phyloP scores from a whole-genome alignment of 805 yeast genomes.

The Starmerella lactis-condensi region DNA sequence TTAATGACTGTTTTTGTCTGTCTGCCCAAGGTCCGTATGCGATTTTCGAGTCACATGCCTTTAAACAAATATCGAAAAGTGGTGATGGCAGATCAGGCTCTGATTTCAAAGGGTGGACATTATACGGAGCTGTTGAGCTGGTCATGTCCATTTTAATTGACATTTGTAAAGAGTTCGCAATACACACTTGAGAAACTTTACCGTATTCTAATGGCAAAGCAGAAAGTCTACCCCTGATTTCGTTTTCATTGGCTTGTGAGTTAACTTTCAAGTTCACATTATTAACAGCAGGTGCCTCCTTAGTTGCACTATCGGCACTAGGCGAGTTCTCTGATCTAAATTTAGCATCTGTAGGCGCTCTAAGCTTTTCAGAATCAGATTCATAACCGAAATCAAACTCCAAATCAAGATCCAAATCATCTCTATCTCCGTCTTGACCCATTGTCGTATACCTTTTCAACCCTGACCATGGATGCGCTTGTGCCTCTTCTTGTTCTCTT shows the following conservation, averaged over 20 bases:
- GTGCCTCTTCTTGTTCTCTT: constrained; percentile 14
- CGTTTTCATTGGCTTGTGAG: constrained; percentile 16
- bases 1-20: constrained; percentile 52
- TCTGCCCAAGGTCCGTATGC: constrained; percentile 96
- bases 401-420: too few species aligned
- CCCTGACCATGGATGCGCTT: constrained; percentile 82
- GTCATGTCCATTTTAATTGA: constrained; percentile 49
- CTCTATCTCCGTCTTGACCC: too few species aligned
- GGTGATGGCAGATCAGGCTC: too few species aligned
- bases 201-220: constrained; percentile 50
- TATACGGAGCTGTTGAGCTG: too few species aligned
- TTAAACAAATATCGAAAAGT: constrained; percentile 42
- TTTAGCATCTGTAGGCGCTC: too few species aligned
- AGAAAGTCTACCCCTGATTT: constrained; percentile 13
- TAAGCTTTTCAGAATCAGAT: too few species aligned
- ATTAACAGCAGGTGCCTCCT: too few species aligned
- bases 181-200: constrained; percentile 49
- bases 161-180: constrained; percentile 37
- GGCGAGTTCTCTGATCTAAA: too few species aligned
- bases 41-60: constrained; percentile 40
- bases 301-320: too few species aligned
- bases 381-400: too few species aligned
- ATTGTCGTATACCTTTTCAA: constrained; percentile 47
- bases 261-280: too few species aligned
- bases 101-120: constrained; percentile 30